Conservation (phyloP, 176 grass and related monocot genomes). For the Aegilops longissima region DNA sequence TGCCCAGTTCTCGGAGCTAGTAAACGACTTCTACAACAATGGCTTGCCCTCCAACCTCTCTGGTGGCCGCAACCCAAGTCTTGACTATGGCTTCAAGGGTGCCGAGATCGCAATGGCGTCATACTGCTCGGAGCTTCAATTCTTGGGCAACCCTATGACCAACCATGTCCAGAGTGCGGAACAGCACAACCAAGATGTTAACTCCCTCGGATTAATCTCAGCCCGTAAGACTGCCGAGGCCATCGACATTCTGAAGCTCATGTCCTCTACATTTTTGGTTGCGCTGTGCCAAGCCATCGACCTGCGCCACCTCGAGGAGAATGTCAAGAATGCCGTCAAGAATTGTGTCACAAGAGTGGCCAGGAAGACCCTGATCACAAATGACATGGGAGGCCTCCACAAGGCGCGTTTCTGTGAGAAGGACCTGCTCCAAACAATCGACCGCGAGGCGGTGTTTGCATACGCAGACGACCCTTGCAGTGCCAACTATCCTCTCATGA, state of each 20-base stretch:
- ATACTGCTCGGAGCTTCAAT: constrained; percentile 83
- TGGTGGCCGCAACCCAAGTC: constrained; percentile 70
- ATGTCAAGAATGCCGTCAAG: neutral
- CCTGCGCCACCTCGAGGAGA: constrained; percentile 24
- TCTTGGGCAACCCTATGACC: constrained; percentile 77
- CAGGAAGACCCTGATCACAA: neutral
- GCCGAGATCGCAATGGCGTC: constrained; percentile 84
- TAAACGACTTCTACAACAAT: constrained; percentile 87
- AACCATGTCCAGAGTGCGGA: constrained; percentile 92
- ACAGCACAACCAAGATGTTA: constrained; percentile 88
- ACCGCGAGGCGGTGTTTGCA: neutral
- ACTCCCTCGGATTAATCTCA: constrained; percentile 80
- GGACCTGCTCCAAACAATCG: neutral
- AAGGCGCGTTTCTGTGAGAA: neutral
- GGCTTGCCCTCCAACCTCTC: constrained; percentile 80
- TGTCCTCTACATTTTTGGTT: constrained; percentile 53
- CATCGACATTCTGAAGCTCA: constrained; percentile 74
- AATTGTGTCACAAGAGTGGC: neutral
- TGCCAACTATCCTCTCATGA: neutral
- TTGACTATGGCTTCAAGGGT: constrained; percentile 90
- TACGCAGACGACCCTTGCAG: neutral
- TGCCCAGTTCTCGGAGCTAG: constrained; percentile 86
- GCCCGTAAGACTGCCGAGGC: constrained; percentile 76
- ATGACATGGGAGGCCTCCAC: neutral
- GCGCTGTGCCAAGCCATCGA: constrained; percentile 23